Base-by-base conservation (phyloP, 257 asterid species). In the Echium plantagineum region DNA sequence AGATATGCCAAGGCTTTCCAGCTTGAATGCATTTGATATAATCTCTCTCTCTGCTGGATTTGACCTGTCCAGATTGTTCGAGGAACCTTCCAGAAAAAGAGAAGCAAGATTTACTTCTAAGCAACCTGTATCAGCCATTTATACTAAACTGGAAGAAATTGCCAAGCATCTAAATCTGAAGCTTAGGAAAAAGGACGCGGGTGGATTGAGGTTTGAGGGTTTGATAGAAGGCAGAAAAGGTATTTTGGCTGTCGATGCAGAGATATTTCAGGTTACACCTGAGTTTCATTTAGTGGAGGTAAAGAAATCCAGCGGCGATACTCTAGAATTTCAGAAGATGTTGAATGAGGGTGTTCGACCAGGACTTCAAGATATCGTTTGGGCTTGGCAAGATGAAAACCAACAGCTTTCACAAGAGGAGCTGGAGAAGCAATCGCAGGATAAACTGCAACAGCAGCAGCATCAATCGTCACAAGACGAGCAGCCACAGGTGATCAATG, bases 221-320 rank as follows among this genome's bases (percentile, higher is more conserved):
- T 54, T 51, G 20, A 66, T 57, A 17, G 84, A 65, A 32, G 63
- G 52, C 20, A 71, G 67, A 61, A 74, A 71, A 6, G 80, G 70
- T 55, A 56, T 38, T 32, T 57, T 86, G 66, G 68, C 72, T 48
- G 77, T 89, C 2, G 73, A 78, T 21, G 72, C 78, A 18, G 69
- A 63, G 1, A 74, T 89, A 9, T 86, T 68, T 53, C 85, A 86
- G 61, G 76, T 89, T 52, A 65, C 81, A 10, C 61, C 78, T 3
- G 68, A 75, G 15, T 80, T 78, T 61, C 80, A 78, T 78, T 69
- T 84, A 56, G 88, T 90, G 9, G 94, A 86, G 82, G 65, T 90
- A 71, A 79, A 69, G 68, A 83, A 74, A 69, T 81, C 76, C 2
- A 35, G 79, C 32, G 95, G 97, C 6, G 83, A 80, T 75, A 57